These are phyloP conservation scores for Cytospora piceicola DNA, from an alignment of 2,329 filamentous ascomycete species.

Conservation along the genomic window DNA sequence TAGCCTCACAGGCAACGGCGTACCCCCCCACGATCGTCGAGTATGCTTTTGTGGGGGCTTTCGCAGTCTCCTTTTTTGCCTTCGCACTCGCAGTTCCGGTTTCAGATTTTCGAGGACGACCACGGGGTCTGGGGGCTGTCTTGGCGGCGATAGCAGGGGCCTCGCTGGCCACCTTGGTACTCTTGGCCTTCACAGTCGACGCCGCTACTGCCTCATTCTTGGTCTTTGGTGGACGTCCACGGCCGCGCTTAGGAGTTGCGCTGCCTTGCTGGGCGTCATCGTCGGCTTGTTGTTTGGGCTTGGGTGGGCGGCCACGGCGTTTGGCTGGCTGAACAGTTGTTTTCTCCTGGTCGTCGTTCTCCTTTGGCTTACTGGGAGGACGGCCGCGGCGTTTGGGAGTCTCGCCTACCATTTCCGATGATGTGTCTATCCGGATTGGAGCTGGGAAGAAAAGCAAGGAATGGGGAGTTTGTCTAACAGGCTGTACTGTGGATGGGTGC, in stretches of 20 bases:
- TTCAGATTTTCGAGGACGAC: slow-evolving; percentile 1
- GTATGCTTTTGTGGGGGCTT: not conserved
- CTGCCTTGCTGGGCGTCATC: not conserved
- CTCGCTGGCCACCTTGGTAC: not conserved
- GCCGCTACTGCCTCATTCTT: not conserved
- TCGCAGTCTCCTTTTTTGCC: not conserved
- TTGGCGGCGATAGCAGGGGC: not conserved
- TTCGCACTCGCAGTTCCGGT: no score
- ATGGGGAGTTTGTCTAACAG: not conserved
- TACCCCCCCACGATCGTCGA: slow-evolving; percentile 35
- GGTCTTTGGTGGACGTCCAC: slow-evolving; percentile 1
- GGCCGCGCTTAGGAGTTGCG: not conserved
- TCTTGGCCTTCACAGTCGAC: not conserved
- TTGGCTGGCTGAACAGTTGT: not conserved
- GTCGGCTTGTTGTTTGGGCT: not conserved
- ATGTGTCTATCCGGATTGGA: not conserved
- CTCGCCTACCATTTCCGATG: not conserved
- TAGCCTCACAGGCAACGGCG: slow-evolving; percentile 36
- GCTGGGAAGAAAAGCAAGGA: not conserved
- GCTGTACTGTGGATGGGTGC: no score
- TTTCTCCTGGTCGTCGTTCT: not conserved
- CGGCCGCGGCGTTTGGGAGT: not conserved
- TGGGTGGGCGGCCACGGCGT: not conserved
- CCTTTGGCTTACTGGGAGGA: no score
- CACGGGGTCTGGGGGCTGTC: not conserved